Base-by-base conservation (phyloP, 2,329 filamentous ascomycete genomes). In the Ascocoryne sarcoides region DNA sequence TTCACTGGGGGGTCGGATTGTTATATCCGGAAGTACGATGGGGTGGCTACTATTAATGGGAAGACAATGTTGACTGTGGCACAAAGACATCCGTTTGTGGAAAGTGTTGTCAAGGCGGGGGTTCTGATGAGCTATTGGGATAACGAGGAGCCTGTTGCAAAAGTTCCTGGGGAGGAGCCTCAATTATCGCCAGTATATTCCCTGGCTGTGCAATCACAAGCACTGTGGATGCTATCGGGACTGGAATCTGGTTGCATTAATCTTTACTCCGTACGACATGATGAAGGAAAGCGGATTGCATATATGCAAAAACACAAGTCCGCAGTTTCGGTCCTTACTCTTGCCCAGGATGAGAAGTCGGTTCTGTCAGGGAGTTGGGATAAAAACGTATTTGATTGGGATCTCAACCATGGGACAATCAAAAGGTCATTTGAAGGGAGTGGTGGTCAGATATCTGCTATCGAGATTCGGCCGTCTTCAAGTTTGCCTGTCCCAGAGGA, bases 51-150 rank as follows among this genome's bases (percentile, higher is more conserved):
- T 4, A 89, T 93, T 51, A 98, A 98, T 59, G 88, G 88, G 49
- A 95, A 95, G 64, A 76, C 92, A 23, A 80, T 90, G 45, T 68
- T 98, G 54, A 98, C 92, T 0, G 92, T 98, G 4, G 92, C 92
- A 21, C 92, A 98, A 65, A 75, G 85, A 36, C 92, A 98, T 59
- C 92, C 92, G 0, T 98, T 96, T 55, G 92, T 98, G 30, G 92
- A 98, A 60, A 95, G 86, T 54, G 92, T 98, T 32, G 86, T 87
- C 41, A 98, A 98, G 63, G 89, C 90, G 2, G 92, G 89, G 1
- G 85, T 95, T 4, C 66, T 96, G 36, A 81, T 95, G 74, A 94
- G 85, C 37, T 98, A 98, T 62, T 98, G 92, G 92, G 92, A 95
- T 62, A 98, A 96, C 55, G 89, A 95, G 60, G 90, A 98, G 58